phyloP scores from a whole-genome alignment of 139 green algal species.

The Prasinococcaceae sp. region DNA sequence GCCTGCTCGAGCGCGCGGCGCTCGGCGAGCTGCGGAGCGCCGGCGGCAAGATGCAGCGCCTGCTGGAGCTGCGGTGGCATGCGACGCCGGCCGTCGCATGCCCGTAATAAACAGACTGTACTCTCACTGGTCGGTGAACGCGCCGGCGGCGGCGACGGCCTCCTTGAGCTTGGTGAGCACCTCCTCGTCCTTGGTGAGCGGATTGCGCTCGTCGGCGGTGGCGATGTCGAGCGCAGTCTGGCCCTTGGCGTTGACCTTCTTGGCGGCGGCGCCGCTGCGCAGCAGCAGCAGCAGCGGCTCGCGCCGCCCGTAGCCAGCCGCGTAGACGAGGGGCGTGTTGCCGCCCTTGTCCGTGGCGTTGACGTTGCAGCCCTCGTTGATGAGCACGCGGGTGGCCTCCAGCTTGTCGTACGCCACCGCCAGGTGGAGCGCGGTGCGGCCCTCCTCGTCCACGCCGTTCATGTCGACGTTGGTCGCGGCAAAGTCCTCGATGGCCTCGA shows the following conservation, averaged over 20 bases:
- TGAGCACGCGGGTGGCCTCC: conserved; percentile 8
- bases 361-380: conserved; percentile 7
- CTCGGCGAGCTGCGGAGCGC: too few species aligned
- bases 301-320: conserved; percentile 17
- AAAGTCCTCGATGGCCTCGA: conserved; percentile 27
- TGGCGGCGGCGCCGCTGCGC: background rate
- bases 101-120: too few species aligned
- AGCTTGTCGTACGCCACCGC: conserved; percentile 19
- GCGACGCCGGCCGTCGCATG: too few species aligned
- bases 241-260: background rate
- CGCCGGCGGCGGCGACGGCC: too few species aligned
- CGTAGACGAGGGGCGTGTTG: conserved; percentile 27
- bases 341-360: conserved; percentile 15
- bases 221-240: background rate
- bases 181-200: conserved; percentile 2
- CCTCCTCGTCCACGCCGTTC: conserved; percentile 14
- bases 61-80: too few species aligned
- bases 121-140: too few species aligned
- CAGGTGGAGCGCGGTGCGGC: conserved; percentile 20
- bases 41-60: too few species aligned
- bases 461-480: conserved; percentile 19
- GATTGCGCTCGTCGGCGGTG: conserved; percentile 1
- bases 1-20: too few species aligned
- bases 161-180: too few species aligned
- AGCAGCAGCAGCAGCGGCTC: background rate